A percentile compares a stretch with the other conserved stretches of the same genome.
These are phyloP conservation scores for Euphorbia pulcherrima DNA, from an alignment of 345 rosid genomes.

Conservation along the genomic window DNA sequence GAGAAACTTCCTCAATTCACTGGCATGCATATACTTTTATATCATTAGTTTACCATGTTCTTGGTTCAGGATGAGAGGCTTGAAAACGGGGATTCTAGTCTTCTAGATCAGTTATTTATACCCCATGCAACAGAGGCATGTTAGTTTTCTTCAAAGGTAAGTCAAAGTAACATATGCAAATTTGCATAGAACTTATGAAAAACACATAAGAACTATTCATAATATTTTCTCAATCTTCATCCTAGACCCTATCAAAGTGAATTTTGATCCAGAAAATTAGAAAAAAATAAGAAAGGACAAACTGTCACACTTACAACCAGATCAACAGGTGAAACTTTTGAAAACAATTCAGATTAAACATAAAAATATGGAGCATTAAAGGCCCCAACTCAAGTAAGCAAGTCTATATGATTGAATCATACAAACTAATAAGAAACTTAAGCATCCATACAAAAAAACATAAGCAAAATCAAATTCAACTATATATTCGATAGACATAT, in stretches of 20 bases:
- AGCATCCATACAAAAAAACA: neutral
- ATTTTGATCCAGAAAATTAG: neutral
- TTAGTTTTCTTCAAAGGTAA: neutral
- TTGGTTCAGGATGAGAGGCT: neutral
- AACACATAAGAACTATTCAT: neutral
- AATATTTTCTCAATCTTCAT: neutral
- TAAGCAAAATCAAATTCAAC: neutral
- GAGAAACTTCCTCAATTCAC: neutral
- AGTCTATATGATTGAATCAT: neutral
- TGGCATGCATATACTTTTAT: neutral
- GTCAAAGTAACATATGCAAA: neutral
- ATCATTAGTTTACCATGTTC: neutral
- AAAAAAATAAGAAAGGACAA: too few relatives aligned
- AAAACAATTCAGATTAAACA: too few relatives aligned
- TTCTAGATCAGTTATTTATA: neutral
- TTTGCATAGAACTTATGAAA: neutral
- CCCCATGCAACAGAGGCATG: neutral
- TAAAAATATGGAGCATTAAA: neutral
- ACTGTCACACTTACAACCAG: too few relatives aligned
- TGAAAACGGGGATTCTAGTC: neutral
- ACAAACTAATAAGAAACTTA: neutral
- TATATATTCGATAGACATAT: neutral
- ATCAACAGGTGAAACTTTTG: too few relatives aligned
- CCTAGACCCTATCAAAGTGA: too few relatives aligned
- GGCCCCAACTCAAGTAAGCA: neutral